phyloP scores from a whole-genome alignment of 2,329 filamentous ascomycete species.

The Nigrospora osmanthi region DNA sequence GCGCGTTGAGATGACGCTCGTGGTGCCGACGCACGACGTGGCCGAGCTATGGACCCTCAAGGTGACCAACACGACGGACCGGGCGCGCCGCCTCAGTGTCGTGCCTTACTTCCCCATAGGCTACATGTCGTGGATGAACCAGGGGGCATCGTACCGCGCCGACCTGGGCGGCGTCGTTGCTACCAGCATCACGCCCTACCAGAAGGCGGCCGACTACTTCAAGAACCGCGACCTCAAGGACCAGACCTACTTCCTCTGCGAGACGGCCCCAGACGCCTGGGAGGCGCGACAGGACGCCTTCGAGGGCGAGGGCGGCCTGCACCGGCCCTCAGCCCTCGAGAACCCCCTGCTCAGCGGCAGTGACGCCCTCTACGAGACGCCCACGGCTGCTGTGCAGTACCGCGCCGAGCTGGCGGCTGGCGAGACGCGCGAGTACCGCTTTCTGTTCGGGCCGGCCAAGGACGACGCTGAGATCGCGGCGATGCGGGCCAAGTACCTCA shows the following conservation, averaged over 20 bases:
- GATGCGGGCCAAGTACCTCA: constrained; percentile 40
- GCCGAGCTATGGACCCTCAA: constrained; percentile 47
- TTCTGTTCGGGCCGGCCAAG: constrained; percentile 46
- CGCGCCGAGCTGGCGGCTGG: constrained; percentile 28
- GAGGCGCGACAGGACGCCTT: constrained; percentile 44
- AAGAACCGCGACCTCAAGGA: constrained; percentile 50
- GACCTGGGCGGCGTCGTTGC: constrained; percentile 42
- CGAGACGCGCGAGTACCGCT: constrained; percentile 39
- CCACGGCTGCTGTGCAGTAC: constrained; percentile 46
- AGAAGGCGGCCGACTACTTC: constrained; percentile 47
- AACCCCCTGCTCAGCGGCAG: constrained; percentile 30
- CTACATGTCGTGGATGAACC: constrained; percentile 58
- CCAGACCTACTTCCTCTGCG: constrained; percentile 49
- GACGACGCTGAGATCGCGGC: constrained; percentile 40
- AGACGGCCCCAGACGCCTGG: constrained; percentile 41
- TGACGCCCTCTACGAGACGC: constrained; percentile 48
- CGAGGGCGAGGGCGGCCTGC: constrained; percentile 47
- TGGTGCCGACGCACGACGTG: constrained; percentile 44
- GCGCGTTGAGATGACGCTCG: constrained; percentile 41
- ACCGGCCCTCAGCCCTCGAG: constrained; percentile 37
- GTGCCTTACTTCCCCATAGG: constrained; percentile 51
- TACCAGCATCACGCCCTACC: constrained; percentile 47
- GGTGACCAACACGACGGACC: constrained; percentile 39
- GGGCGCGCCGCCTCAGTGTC: constrained; percentile 38
- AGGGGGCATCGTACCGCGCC: constrained; percentile 42